These are phyloP conservation scores for Monilinia laxa DNA, from an alignment of 2,329 filamentous ascomycete species.

Conservation along the genomic window DNA sequence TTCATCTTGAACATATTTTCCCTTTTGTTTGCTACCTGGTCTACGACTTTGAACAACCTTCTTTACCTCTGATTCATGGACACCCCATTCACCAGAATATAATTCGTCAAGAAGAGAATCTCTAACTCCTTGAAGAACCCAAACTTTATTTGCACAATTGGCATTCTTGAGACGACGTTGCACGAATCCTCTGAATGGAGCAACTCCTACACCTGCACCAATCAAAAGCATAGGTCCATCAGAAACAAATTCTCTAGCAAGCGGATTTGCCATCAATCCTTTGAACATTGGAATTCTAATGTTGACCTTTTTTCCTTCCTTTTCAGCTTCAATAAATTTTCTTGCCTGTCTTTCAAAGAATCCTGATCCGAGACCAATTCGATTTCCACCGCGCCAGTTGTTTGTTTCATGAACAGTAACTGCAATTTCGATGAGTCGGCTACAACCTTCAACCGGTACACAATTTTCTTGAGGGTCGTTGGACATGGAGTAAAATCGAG, in stretches of 20 bases:
- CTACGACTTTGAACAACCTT: conserved; percentile 74
- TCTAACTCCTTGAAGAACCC: conserved; percentile 92
- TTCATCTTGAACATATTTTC: conserved; percentile 94
- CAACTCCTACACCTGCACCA: conserved; percentile 93
- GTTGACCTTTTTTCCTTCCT: conserved; percentile 58
- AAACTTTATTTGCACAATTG: conserved; percentile 97
- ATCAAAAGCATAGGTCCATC: conserved; percentile 98
- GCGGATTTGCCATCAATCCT: conserved; percentile 93
- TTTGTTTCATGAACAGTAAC: conserved; percentile 87
- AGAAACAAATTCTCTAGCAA: conserved; percentile 85
- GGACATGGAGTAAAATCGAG: conserved; percentile 95
- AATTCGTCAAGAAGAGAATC: conserved; percentile 94
- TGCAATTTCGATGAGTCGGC: conserved; percentile 90
- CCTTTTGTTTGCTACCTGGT: conserved; percentile 55
- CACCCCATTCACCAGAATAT: conserved; percentile 94
- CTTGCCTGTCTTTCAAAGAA: conserved; percentile 86
- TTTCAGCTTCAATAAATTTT: conserved; percentile 67
- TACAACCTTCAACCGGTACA: conserved; percentile 47
- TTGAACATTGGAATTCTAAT: conserved; percentile 95
- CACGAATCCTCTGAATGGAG: conserved; percentile 96
- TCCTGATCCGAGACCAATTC: conserved; percentile 86
- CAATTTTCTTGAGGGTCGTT: conserved; percentile 79
- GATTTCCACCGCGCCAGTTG: conserved; percentile 70
- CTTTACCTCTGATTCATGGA: conserved; percentile 84
- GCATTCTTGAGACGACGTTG: conserved; percentile 90